Base-by-base conservation (phyloP, 2,329 filamentous ascomycete genomes). In the Corynespora cassiicola region DNA sequence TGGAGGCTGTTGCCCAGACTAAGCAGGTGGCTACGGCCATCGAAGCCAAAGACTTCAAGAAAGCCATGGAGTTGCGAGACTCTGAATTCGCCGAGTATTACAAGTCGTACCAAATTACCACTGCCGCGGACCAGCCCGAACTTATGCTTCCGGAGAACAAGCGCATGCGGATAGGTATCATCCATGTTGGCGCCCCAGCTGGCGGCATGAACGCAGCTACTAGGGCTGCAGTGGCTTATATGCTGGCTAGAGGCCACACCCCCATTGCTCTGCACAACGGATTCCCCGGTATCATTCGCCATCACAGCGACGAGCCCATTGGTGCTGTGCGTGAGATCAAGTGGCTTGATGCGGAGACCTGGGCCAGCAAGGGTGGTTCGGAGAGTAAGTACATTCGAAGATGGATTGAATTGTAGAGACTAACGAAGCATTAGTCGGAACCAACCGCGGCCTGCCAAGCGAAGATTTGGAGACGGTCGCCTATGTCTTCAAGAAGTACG, bases 121-220 rank as follows among this genome's bases (percentile, higher is more conserved):
- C 91, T 9, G 86, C 88, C 10, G 87, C 90, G 12, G 81, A 89
- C 54, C 80, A 91, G 31, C 83, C 87, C 21, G 76, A 82, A 34
- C 74, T 86, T 56, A 72, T 81, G 36, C 73, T 96, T 15, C 84
- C 88, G 0, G 75, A 83, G 39, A 78, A 86, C 35, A 86, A 92
- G 87, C 84, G 86, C 54, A 90, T 97, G 88, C 85, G 84, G 52
- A 88, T 99, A 59, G 94, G 90, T 31, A 96, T 99, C 62, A 89
- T 99, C 70, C 95, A 97, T 60, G 91, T 97, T 16, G 94, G 94
- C 59, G 94, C 94, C 9, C 94, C 94, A 6, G 94, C 94, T 19
- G 94, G 94, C 69, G 94, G 94, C 58, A 97, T 99, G 88, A 99
- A 99, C 71, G 91, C 92, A 18, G 94, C 94, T 26, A 94, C 95